Conservation (phyloP, 1,139 yeast species). For the Yamadazyma taylorii region DNA sequence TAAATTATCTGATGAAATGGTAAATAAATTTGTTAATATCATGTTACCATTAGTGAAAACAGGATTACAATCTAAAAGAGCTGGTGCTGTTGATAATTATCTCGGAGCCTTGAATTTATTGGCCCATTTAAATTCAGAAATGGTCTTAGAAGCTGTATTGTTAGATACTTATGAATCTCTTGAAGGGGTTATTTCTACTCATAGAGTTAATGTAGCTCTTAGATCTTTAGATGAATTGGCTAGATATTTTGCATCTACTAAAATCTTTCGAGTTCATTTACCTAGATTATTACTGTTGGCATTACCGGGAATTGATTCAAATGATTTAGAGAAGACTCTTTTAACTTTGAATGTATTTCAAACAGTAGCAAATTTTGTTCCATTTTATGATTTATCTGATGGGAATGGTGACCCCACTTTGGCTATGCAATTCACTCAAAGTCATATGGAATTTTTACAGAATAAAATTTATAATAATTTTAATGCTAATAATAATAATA, state of each 20-base stretch:
- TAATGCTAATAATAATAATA: constrained; percentile 7
- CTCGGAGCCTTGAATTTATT: constrained; percentile 62
- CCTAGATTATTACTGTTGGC: constrained; percentile 70
- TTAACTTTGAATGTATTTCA: constrained; percentile 71
- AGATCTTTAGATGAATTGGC: constrained; percentile 66
- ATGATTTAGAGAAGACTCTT: constrained; percentile 76
- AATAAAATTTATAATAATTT: constrained; percentile 25
- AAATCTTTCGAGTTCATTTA: constrained; percentile 73
- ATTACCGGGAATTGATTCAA: constrained; percentile 84
- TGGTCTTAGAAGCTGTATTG: constrained; percentile 63
- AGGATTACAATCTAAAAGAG: constrained; percentile 79
- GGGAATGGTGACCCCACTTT: constrained; percentile 49
- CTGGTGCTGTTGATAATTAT: constrained; percentile 58
- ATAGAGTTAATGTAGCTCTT: constrained; percentile 74
- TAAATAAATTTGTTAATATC: constrained; percentile 52
- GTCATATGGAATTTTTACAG: constrained; percentile 56
- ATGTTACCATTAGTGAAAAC: constrained; percentile 59
- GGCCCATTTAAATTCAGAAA: constrained; percentile 61
- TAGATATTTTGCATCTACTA: constrained; percentile 65
- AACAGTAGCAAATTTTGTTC: constrained; percentile 70
- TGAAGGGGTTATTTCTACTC: constrained; percentile 78
- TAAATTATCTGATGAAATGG: constrained; percentile 45
- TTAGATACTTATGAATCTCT: constrained; percentile 83
- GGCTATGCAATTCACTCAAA: constrained; percentile 73
- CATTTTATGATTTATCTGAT: constrained; percentile 56